Base-by-base conservation (phyloP, 257 asterid genomes). In the Eucommia ulmoides region DNA sequence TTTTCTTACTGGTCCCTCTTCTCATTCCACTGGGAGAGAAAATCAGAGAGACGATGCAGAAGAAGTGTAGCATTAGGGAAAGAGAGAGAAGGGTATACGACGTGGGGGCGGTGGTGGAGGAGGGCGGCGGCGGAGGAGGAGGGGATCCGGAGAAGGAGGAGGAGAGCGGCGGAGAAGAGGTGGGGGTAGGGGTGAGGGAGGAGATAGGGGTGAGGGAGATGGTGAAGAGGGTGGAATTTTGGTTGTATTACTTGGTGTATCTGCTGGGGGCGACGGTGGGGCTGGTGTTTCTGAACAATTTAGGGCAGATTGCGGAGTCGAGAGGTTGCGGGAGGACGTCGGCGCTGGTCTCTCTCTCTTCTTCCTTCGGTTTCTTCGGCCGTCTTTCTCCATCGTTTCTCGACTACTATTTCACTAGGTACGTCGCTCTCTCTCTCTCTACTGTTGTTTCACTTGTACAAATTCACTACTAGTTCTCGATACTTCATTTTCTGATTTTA, bases 181-280 rank as follows among this genome's bases (percentile, higher is more conserved):
- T 38, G 11, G 3, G 33, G 33, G 51, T 46, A 59, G 48, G n/a
- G 24, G 61, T 65, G 8, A 33, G 24, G 50, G 80, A 66, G 54
- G 88, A 80, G 38, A 54, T 83, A 14, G 82, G 79, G 53, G 64
- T 74, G 0, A 68, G 17, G 46, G 1, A 19, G 66, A 81, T 84
- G 93, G 3, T 84, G 24, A 65, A 56, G 24, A 76, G 72, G 44
- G 41, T 58, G 7, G 89, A 81, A 23, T 84, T 84, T 41, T 84
- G 93, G 93, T 15, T 84, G 23, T 84, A 84, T 59, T 84, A 62
- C 23, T 65, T 74, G 12, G 87, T 66, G 1, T 84, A 84, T 47
- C 52, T 84, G 16, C 81, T 81, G 20, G 95, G 95, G 1, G 81
- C 78, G 20, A 84, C 95, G 0, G 57, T 84, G 14, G 95, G 95